Conservation (phyloP, 768 basidiomycete species). For the Harrya chromipes region DNA sequence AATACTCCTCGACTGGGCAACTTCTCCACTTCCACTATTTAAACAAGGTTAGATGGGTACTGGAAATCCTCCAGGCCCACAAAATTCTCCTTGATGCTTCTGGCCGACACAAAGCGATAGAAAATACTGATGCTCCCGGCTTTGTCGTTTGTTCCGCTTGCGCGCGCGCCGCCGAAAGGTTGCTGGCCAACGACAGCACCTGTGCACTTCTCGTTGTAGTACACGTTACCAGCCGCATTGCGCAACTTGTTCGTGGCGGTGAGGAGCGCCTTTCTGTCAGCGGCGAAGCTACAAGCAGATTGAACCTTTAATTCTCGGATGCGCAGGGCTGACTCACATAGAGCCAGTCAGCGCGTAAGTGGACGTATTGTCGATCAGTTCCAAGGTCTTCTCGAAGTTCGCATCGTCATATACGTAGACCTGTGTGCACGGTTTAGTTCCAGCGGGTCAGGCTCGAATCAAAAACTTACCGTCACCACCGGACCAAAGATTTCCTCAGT, state of each 20-base stretch:
- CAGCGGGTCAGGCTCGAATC: background rate
- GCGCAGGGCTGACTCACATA: constrained; percentile 53
- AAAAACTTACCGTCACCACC: constrained; percentile 72
- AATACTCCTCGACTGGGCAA: too few species aligned
- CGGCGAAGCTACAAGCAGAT: constrained; percentile 60
- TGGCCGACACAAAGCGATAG: constrained; percentile 79
- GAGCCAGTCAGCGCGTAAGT: constrained; percentile 93
- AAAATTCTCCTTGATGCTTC: constrained; percentile 98
- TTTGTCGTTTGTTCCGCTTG: constrained; percentile 97
- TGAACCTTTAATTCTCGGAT: constrained; percentile 9
- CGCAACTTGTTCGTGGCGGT: constrained; percentile 79
- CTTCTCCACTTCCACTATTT: constrained; percentile 9
- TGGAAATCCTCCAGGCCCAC: constrained; percentile 72
- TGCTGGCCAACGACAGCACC: constrained; percentile 98
- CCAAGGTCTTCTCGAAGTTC: constrained; percentile 82
- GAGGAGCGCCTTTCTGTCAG: constrained; percentile 77
- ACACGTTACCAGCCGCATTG: constrained; percentile 93
- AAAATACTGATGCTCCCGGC: constrained; percentile 80
- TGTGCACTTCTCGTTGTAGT: constrained; percentile 98
- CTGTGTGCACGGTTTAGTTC: constrained; percentile 34
- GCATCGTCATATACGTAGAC: constrained; percentile 87
- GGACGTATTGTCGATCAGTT: constrained; percentile 83
- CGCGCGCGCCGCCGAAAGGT: constrained; percentile 93
- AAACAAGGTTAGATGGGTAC: constrained; percentile 88
- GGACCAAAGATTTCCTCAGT: constrained; percentile 97